These are phyloP conservation scores for Penicillium dipodomyicola DNA, from an alignment of 495 filamentous ascomycete species.

Conservation along the genomic window DNA sequence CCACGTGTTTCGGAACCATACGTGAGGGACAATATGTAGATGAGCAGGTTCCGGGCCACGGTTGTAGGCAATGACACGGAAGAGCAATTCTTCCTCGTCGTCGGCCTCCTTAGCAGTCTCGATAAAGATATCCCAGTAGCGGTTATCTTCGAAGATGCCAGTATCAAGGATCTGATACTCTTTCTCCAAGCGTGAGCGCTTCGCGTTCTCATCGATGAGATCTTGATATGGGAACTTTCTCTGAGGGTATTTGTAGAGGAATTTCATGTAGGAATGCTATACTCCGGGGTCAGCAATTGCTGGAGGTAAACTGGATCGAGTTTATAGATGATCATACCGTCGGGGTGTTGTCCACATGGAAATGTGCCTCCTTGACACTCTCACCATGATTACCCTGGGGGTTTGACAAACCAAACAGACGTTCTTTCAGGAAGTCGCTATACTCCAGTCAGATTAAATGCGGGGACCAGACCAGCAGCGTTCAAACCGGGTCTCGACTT, in stretches of 20 bases:
- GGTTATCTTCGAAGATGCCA: conserved; percentile 83
- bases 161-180: conserved; percentile 94
- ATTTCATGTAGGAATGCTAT: conserved; percentile 98
- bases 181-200: conserved; percentile 65
- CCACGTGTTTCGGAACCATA: conserved; percentile 98
- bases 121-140: conserved; percentile 97
- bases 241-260: conserved; percentile 95
- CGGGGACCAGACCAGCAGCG: neutral
- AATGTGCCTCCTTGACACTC: conserved; percentile 93
- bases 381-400: conserved; percentile 96
- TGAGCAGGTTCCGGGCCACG: conserved; percentile 85
- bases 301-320: neutral
- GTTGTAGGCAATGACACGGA: conserved; percentile 95
- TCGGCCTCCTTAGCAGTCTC: conserved; percentile 92
- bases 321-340: conserved; percentile 29
- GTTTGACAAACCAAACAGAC: conserved; percentile 90
- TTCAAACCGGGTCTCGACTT: conserved; percentile 29
- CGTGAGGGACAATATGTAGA: conserved; percentile 88
- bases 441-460: neutral
- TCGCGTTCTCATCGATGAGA: conserved; percentile 77
- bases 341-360: conserved; percentile 93
- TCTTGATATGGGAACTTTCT: conserved; percentile 87
- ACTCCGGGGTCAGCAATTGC: conserved; percentile 8
- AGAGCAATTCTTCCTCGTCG: conserved; percentile 84
- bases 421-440: conserved; percentile 89